Base-by-base conservation (phyloP, 2,329 filamentous ascomycete genomes). In the Ilyonectria destructans region DNA sequence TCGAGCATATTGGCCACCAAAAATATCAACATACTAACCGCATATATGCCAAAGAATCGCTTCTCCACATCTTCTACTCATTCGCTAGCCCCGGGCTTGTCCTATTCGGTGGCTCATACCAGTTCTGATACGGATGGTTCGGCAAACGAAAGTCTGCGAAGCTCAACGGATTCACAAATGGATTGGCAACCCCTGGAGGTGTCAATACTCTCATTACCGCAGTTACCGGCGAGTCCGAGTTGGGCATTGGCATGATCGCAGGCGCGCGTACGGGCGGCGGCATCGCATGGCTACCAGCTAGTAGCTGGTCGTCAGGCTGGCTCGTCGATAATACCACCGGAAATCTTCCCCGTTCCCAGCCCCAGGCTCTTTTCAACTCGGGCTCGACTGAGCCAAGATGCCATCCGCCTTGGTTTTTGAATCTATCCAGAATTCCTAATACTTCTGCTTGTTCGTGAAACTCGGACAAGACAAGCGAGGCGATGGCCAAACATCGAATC, bases 401-500 rank as follows among this genome's bases (percentile, higher is more conserved):
- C 93, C 94, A 97, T 15, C 94, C 93, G 1, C 93, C 95, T 73
- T 94, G 90, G 65, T 88, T 88, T 58, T 90, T 88, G 71, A 97
- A 94, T 73, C 89, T 90, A 52, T 92, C 90, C 46, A 98, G 88
- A 29, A 97, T 94, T 4, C 87, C 80, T 8, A 97, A 83, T 1
- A 95, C 92, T 80, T 98, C 95, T 75, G 93, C 89, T 81, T 97
- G 95, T 72, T 97, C 93, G 31, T 87, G 84, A 4, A 87, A 86
- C 59, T 90, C 86, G 0, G 88, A 89, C 4, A 98, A 85, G 58
- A 91, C 91, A 74, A 93, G 90, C 7, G 92, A 92, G 2, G 93
- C 93, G 62, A 96, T 92, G 45, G 91, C 90, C 7, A 98, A 85
- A 37, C 92, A 94, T 10, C 93, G 92, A 45, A 96, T 89, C 2